Evolutionary conservation across 2,329 filamentous ascomycete species (phyloP), one percentile per base, ranked within the genome.

Genomic region (Dothidotthia symphoricarpi): DNA sequence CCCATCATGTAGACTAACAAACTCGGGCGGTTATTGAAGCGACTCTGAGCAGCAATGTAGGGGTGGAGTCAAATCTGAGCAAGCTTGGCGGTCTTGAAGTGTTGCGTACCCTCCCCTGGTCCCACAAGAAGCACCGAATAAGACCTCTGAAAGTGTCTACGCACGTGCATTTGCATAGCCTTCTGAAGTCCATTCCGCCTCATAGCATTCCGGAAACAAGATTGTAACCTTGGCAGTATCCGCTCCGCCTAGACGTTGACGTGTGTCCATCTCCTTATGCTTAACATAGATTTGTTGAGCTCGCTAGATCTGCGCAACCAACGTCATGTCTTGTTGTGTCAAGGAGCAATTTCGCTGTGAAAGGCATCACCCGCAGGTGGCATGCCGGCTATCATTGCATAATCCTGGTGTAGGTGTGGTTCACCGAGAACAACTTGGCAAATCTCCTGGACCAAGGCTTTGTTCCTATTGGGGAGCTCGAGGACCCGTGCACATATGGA

Each of bases 81-180:
- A 39, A 32, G 34, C 60, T 64, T 63, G 60, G 60, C 60, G 41
- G 46, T 49, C 44, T 46, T 51, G 38, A 51, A 44, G 52, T 57
- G 57, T 61, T 58, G 53, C 56, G 55, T 60, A 47, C 44, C 40
- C 47, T 41, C 51, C 50, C 56, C 51, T 54, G 31, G 54, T 55
- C 57, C 58, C 61, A 63, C 59, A 42, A 43, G 40, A 36, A 55
- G 52, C 46, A 48, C 54, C 53, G 50, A 53, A 61, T 54, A 52
- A 57, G 55, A 42, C 50, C 44, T 51, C 45, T 40, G 35, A 48
- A 42, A 46, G 40, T 30, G 36, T 34, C 42, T 41, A 39, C 45
- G 51, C 50, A 53, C 43, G 45, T 53, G 41, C 57, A 43, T 31
- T 31, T 45, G 45, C 39, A 47, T 47, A 44, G 39, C 41, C 45